Conservation (phyloP, 805 yeast species). For the Lipomyces oligophaga region DNA sequence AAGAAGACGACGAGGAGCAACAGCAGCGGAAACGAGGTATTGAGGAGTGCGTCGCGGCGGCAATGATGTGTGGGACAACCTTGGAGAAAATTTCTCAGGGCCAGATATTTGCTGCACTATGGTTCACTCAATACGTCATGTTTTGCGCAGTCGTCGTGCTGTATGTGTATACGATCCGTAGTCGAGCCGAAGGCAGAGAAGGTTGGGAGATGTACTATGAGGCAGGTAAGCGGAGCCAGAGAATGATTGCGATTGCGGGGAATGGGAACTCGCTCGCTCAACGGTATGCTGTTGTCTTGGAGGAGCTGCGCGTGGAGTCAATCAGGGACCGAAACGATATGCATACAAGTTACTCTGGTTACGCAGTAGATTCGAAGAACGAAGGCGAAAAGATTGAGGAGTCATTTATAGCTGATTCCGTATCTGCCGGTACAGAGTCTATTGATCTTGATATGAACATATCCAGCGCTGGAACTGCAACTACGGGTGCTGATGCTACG, state of each 20-base stretch:
- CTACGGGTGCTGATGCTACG: constrained; percentile 1
- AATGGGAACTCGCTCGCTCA: constrained; percentile 24
- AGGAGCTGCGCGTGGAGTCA: constrained; percentile 19
- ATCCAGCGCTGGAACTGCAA: not conserved
- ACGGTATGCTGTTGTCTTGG: constrained; percentile 16
- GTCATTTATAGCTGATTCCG: not conserved
- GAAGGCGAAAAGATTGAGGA: not conserved
- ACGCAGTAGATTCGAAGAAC: not conserved
- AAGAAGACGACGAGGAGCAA: constrained; percentile 5
- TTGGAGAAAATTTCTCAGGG: constrained; percentile 8
- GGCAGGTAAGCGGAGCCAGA: constrained; percentile 22
- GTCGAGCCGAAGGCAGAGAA: constrained; percentile 2
- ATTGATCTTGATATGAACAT: not conserved
- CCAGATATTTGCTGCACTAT: constrained; percentile 18
- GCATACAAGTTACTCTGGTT: not conserved
- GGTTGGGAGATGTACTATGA: constrained; percentile 3
- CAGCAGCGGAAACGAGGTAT: too few species aligned
- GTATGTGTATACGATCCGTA: constrained; percentile 18
- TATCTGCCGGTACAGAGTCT: not conserved
- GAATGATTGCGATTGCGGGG: constrained; percentile 18
- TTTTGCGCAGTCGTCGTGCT: constrained; percentile 24
- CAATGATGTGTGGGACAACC: constrained; percentile 12
- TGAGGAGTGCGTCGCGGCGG: constrained; percentile 18
- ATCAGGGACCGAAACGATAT: not conserved
- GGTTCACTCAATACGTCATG: constrained; percentile 26